Base-by-base conservation (phyloP, 352 stramenopile species). In the Phytophthora pini region DNA sequence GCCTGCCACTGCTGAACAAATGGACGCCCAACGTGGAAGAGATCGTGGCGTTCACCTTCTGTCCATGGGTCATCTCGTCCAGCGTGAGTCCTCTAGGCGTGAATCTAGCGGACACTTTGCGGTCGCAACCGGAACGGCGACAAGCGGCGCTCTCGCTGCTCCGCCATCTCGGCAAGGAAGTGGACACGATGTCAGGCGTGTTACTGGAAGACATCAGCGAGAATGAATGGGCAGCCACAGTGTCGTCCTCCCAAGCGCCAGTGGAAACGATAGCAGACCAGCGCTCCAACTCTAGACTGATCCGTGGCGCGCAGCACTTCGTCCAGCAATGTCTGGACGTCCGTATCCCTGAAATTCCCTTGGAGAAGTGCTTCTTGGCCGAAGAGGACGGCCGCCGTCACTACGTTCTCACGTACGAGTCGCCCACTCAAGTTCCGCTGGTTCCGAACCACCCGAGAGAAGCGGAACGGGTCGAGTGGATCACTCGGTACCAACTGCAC, bases 321-420 rank as follows among this genome's bases (percentile, higher is more conserved):
- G 74, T 84, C 10, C 77, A 89, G 48, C 77, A 87, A 45, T 89
- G 80, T 38, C 75, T 87, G 26, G 77, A 89, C 34, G 72, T 87
- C 17, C 54, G 66, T 0, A 59, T 89, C 12, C 36, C 62, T 0
- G 77, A 89, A 43, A 44, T 80, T 5, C 64, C 72, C 4, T 32
- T 87, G 32, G 53, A 74, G 1, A 49, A 68, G 17, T 89, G 80
- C 13, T 13, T 72, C 15, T 62, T 89, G 38, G 72, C 80, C 3
- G 80, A 89, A 51, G 49, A 53, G 11, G 66, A 81, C 24, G 77
- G 80, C 13, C 48, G 45, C 11, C 66, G 80, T 6, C 52, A 34
- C 17, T 88, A 87, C 36, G 67, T 70, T 9, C 50, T 87, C 17
- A 57, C 65, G 3, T 88, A 83, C 61, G 68, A 81, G 40, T 55